These are phyloP conservation scores for Fusarium humuli DNA, from an alignment of 2,329 filamentous ascomycete species.

Conservation along the genomic window DNA sequence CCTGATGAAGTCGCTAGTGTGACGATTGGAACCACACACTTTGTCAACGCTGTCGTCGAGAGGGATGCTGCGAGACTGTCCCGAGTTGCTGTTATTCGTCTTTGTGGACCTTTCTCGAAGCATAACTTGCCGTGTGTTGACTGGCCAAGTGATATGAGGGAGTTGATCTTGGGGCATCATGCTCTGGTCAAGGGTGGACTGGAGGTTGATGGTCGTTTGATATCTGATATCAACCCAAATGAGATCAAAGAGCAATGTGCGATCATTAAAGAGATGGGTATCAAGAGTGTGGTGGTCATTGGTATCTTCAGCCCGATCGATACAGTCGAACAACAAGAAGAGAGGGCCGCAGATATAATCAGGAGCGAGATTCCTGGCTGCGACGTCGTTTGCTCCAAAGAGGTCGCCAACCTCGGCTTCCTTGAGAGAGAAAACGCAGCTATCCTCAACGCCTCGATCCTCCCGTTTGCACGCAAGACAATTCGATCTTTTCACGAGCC, in stretches of 20 bases:
- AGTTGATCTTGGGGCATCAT: slow-evolving; percentile 59
- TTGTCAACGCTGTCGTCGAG: slow-evolving; percentile 69
- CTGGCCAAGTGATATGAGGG: slow-evolving; percentile 63
- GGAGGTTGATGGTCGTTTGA: slow-evolving; percentile 63
- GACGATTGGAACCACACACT: slow-evolving; percentile 68
- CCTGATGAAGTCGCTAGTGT: slow-evolving; percentile 59
- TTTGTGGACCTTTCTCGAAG: slow-evolving; percentile 66
- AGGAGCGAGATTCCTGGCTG: slow-evolving; percentile 53
- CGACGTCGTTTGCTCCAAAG: slow-evolving; percentile 63
- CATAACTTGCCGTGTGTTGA: slow-evolving; percentile 64
- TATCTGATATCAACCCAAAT: slow-evolving; percentile 57
- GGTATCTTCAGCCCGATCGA: slow-evolving; percentile 68
- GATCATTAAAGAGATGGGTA: slow-evolving; percentile 55
- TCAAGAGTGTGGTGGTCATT: slow-evolving; percentile 60
- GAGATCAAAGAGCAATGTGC: slow-evolving; percentile 56
- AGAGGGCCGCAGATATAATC: slow-evolving; percentile 59
- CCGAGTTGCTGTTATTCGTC: slow-evolving; percentile 64
- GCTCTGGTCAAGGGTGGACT: slow-evolving; percentile 62
- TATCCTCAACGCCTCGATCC: slow-evolving; percentile 72
- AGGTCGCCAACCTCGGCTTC: slow-evolving; percentile 65
- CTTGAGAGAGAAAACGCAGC: slow-evolving; percentile 74
- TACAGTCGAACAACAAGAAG: slow-evolving; percentile 60
- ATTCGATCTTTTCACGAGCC: slow-evolving; percentile 67
- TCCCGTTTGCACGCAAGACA: slow-evolving; percentile 67
- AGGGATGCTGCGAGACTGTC: slow-evolving; percentile 61